phyloP scores from a whole-genome alignment of 495 filamentous ascomycete genomes.

The Podospora pseudoanserina region DNA sequence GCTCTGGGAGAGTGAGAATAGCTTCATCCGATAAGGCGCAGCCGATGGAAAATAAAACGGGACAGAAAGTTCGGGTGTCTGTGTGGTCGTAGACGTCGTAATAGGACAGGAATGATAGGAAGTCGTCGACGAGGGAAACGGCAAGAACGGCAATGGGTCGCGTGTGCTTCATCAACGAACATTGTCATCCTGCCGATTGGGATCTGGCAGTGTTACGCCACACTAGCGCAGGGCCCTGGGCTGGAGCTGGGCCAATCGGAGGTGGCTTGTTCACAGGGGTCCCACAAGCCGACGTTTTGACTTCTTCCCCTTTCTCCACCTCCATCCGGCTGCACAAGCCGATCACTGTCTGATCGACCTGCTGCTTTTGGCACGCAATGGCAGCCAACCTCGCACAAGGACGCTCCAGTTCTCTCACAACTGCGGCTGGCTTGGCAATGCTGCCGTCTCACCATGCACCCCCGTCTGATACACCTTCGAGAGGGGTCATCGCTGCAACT shows the following conservation, averaged over 20 bases:
- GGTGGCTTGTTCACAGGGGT: background rate
- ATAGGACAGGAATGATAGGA: too few relatives aligned
- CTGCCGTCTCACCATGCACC: conserved; percentile 9
- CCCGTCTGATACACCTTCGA: background rate
- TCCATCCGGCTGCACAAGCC: background rate
- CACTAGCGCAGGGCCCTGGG: background rate
- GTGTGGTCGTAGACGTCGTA: too few relatives aligned
- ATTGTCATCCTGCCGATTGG: background rate
- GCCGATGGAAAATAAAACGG: too few relatives aligned
- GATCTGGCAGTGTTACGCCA: background rate
- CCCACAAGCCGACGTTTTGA: background rate
- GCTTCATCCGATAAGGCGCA: too few relatives aligned
- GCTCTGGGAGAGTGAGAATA: too few relatives aligned
- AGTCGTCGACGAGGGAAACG: background rate
- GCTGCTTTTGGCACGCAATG: background rate
- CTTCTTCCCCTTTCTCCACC: conserved; percentile 8
- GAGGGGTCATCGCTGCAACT: background rate
- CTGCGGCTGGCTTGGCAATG: background rate
- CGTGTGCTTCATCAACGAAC: background rate
- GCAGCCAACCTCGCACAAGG: background rate
- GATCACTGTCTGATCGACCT: conserved; percentile 16
- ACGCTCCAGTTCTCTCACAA: background rate
- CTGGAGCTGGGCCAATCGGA: background rate
- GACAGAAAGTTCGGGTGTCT: too few relatives aligned
- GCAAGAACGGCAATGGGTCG: background rate